These are phyloP conservation scores for Gymnopus androsaceus DNA, from an alignment of 1,284 basidiomycete species.

Conservation along the genomic window DNA sequence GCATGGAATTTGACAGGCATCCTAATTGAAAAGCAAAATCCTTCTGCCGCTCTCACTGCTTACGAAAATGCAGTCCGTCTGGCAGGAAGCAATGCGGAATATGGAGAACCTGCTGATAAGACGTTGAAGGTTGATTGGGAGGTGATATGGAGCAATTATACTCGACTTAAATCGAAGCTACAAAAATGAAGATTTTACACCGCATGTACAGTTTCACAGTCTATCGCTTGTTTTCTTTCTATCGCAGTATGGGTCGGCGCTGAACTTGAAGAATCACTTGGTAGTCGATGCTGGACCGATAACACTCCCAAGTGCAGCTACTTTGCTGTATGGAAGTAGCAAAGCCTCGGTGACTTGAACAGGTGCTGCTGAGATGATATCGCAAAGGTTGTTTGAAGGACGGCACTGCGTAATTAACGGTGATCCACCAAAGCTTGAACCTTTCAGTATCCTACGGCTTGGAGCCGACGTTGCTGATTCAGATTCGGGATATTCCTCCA, in stretches of 20 bases:
- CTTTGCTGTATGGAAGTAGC: too few relatives aligned
- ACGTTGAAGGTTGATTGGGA: slow-evolving; percentile 61
- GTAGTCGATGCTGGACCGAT: too few relatives aligned
- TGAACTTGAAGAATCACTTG: too few relatives aligned
- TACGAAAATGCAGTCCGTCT: slow-evolving; percentile 46
- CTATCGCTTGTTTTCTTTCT: not conserved
- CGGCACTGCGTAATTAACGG: too few relatives aligned
- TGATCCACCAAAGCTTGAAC: too few relatives aligned
- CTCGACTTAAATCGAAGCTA: slow-evolving; percentile 25
- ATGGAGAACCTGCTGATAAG: slow-evolving; percentile 48
- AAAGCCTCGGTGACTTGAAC: too few relatives aligned
- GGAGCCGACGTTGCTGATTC: too few relatives aligned
- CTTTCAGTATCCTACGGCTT: too few relatives aligned
- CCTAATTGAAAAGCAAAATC: slow-evolving; percentile 38
- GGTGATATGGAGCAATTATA: slow-evolving; percentile 40
- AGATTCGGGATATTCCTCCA: too few relatives aligned
- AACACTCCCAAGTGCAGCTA: too few relatives aligned
- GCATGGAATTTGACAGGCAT: slow-evolving; percentile 60
- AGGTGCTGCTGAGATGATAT: too few relatives aligned
- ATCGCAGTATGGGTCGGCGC: not conserved
- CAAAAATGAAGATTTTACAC: not conserved
- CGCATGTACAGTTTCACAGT: not conserved
- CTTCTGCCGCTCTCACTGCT: slow-evolving; percentile 39
- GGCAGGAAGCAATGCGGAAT: slow-evolving; percentile 51
- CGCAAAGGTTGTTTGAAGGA: too few relatives aligned